Evolutionary conservation across 148 eudicot species (phyloP).

Genomic region (Beta vulgaris): DNA sequence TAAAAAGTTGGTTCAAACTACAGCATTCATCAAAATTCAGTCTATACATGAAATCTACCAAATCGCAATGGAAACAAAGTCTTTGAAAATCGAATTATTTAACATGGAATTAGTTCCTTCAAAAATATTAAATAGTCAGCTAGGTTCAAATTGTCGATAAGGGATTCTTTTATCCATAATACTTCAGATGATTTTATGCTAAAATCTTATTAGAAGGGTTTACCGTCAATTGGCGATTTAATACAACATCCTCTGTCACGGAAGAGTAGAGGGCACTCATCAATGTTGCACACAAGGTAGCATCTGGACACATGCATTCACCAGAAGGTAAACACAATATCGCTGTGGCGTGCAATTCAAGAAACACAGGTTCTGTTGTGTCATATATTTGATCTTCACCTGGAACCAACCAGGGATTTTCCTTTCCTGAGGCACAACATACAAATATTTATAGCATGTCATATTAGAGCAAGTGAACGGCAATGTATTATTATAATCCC

Average conservation of each 20-base stretch:
- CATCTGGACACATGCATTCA: slow-evolving; percentile 84
- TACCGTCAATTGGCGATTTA: slow-evolving; percentile 76
- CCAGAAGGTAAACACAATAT: slow-evolving; percentile 92
- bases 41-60: no score
- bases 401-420: slow-evolving; percentile 73
- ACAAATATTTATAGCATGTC: neutral
- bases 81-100: neutral
- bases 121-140: neutral
- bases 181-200: no score
- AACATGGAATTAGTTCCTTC: neutral
- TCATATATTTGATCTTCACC: slow-evolving; percentile 53
- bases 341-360: slow-evolving; percentile 84
- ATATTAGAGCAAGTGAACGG: neutral
- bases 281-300: slow-evolving; percentile 82
- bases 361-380: slow-evolving; percentile 50
- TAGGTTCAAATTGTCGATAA: neutral
- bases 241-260: slow-evolving; percentile 67
- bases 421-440: slow-evolving; percentile 48
- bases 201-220: no score
- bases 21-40: no score
- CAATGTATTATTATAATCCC: no score
- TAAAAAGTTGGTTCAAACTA: no score
- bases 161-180: neutral
- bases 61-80: no score
- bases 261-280: slow-evolving; percentile 86